These are phyloP conservation scores for Funneliformis caledonium DNA, from an alignment of 371 early-diverging fungal species.

Conservation along the genomic window DNA sequence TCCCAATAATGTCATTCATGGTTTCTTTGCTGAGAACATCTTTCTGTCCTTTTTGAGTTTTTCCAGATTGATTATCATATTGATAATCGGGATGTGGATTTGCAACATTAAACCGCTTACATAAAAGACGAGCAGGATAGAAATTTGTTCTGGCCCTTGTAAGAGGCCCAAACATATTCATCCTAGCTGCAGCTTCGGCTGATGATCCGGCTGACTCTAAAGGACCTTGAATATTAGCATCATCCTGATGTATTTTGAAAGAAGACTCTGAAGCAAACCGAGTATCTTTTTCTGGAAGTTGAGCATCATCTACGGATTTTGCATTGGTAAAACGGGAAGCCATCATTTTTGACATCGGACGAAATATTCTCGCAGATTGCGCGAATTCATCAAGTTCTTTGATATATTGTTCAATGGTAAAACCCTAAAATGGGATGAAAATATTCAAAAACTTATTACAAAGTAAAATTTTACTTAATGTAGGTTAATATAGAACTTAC, in stretches of 20 bases:
- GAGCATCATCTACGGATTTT: conserved; percentile 42
- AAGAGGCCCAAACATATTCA: conserved; percentile 78
- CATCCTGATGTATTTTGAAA: background rate
- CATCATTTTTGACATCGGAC: conserved; percentile 78
- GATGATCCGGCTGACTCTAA: conserved; percentile 42
- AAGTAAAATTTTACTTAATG: too few relatives aligned
- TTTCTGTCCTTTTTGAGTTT: conserved; percentile 26
- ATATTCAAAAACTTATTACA: background rate
- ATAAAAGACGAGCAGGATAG: conserved; percentile 72
- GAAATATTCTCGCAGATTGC: conserved; percentile 82
- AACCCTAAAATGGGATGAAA: conserved; percentile 45
- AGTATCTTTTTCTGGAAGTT: conserved; percentile 58
- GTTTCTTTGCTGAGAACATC: conserved; percentile 10
- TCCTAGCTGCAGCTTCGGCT: conserved; percentile 64
- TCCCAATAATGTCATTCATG: background rate
- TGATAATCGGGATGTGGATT: conserved; percentile 65
- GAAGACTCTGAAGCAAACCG: conserved; percentile 49
- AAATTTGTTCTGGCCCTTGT: conserved; percentile 69
- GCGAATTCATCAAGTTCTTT: conserved; percentile 82
- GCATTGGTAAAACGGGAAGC: conserved; percentile 79
- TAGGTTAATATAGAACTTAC: conserved; percentile 31
- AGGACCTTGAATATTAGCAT: background rate
- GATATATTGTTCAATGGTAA: conserved; percentile 58
- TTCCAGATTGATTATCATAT: conserved; percentile 21
- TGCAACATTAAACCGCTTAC: conserved; percentile 83